Evolutionary conservation across 1,284 basidiomycete species (phyloP).

Genomic region (Tilletia horrida): DNA sequence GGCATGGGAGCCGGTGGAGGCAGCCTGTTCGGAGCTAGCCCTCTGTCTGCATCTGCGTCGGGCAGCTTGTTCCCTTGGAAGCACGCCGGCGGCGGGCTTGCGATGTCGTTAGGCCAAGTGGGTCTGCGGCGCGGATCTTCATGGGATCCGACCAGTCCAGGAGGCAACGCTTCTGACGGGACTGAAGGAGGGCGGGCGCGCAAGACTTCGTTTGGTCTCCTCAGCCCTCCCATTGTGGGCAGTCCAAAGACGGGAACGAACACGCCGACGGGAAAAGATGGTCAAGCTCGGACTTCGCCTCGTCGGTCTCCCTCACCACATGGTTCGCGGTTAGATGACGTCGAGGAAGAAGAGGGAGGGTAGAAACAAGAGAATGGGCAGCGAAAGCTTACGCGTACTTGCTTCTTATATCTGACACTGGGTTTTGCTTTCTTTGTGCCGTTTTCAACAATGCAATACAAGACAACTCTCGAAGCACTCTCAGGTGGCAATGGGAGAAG

Average conservation of each 20-base stretch:
- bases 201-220: constrained; percentile 8
- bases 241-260: neutral
- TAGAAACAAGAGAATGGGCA: neutral
- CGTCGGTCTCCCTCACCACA: neutral
- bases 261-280: neutral
- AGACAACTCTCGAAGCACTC: too few species aligned
- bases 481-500: too few species aligned
- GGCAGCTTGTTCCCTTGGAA: constrained; percentile 7
- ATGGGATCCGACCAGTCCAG: constrained; percentile 7
- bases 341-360: constrained; percentile 6
- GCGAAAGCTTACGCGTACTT: neutral
- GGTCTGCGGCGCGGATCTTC: neutral
- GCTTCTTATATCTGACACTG: neutral
- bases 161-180: neutral
- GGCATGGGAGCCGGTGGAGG: neutral
- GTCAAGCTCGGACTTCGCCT: neutral
- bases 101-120: constrained; percentile 5
- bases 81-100: constrained; percentile 1
- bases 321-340: constrained; percentile 6
- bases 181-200: neutral
- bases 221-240: neutral
- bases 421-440: neutral
- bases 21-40: neutral
- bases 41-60: neutral
- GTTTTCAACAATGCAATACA: neutral